Conservation (phyloP, 106 monocot genomes). For the Gastrodia elata region DNA sequence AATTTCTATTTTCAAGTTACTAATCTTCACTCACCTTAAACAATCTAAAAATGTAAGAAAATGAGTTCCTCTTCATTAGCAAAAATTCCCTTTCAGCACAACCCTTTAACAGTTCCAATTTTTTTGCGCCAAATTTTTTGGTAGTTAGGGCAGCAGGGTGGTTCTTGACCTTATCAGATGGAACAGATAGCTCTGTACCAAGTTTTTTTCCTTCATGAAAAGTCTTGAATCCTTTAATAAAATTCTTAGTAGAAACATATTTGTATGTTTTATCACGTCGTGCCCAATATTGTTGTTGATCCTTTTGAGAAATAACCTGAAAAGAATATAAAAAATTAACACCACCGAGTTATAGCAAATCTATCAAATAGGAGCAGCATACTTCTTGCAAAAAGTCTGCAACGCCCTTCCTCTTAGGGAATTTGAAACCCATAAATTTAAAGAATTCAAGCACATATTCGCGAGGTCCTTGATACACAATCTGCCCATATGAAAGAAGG, state of each 20-base stretch:
- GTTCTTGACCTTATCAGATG: constrained; percentile 33
- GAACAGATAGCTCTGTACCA: constrained; percentile 19
- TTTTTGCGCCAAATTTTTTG: constrained; percentile 31
- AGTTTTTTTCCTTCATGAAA: constrained; percentile 31
- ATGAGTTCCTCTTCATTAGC: constrained; percentile 52
- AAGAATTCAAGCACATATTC: constrained; percentile 33
- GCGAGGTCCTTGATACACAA: constrained; percentile 36
- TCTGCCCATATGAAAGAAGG: constrained; percentile 32
- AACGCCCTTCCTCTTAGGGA: constrained; percentile 31
- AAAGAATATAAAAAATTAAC: not conserved
- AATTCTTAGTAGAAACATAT: constrained; percentile 24
- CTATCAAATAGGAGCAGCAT: constrained; percentile 2
- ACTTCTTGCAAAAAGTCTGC: constrained; percentile 43
- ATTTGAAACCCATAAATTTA: constrained; percentile 31
- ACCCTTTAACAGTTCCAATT: constrained; percentile 30
- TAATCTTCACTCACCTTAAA: constrained; percentile 19
- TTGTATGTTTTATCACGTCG: constrained; percentile 18
- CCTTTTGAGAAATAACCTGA: constrained; percentile 42
- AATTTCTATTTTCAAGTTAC: too few species aligned
- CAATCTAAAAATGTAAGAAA: constrained; percentile 32
- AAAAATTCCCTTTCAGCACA: constrained; percentile 24
- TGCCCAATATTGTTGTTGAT: constrained; percentile 48
- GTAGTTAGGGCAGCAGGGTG: constrained; percentile 45
- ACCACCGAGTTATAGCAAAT: not conserved
- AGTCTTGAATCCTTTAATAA: constrained; percentile 22